Conservation (phyloP, 1,284 basidiomycete species). For the Bjerkandera adusta region DNA sequence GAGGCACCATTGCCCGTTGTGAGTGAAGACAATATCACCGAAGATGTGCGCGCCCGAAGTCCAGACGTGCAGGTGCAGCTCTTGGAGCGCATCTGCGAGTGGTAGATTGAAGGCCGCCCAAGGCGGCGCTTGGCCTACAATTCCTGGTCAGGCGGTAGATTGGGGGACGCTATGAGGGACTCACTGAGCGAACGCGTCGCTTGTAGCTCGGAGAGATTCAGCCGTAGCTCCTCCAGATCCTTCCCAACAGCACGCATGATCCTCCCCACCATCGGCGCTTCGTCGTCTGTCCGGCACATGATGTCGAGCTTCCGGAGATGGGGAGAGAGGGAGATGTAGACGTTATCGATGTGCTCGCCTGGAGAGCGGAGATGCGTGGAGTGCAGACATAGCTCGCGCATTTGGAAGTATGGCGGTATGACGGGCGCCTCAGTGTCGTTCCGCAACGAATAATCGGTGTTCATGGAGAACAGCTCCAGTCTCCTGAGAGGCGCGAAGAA, state of each 20-base stretch:
- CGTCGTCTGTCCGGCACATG: not conserved
- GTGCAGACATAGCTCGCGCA: not conserved
- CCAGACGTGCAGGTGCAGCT: constrained; percentile 6
- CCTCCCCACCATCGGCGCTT: not conserved
- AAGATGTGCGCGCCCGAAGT: constrained; percentile 5
- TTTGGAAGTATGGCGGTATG: not conserved
- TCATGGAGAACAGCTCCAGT: not conserved
- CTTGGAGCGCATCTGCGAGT: not conserved
- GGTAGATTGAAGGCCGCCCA: constrained; percentile 1
- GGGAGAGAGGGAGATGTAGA: not conserved
- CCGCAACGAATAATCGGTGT: constrained; percentile 1
- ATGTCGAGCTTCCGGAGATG: not conserved
- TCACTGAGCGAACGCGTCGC: constrained; percentile 3
- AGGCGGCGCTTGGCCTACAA: no score
- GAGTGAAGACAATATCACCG: constrained; percentile 10
- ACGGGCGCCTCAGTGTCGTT: not conserved
- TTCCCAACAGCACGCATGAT: not conserved
- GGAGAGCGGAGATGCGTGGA: not conserved
- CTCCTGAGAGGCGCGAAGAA: not conserved
- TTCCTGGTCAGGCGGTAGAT: no score
- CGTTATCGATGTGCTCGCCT: not conserved
- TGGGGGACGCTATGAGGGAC: not conserved
- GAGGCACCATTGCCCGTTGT: constrained; percentile 10
- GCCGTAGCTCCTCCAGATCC: not conserved
- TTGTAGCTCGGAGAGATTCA: not conserved